A percentile compares a stretch with the other conserved stretches of the same genome.
These are phyloP conservation scores for Syzygium aqueum DNA, from an alignment of 345 rosid species.

Conservation along the genomic window DNA sequence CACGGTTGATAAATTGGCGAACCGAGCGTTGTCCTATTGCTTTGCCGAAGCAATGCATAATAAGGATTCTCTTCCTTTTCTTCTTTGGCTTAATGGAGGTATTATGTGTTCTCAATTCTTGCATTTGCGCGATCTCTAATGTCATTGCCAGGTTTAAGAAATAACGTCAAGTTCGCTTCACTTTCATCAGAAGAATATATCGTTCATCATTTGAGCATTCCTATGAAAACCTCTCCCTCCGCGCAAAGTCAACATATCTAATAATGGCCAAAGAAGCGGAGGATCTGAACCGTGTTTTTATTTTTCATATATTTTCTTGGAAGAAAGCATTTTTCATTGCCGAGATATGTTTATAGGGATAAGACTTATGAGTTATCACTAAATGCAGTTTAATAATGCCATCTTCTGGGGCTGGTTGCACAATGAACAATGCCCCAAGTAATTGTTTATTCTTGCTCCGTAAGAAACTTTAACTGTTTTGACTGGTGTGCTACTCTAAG, in stretches of 20 bases:
- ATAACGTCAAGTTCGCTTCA: neutral
- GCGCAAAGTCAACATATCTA: neutral
- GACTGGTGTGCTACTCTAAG: neutral
- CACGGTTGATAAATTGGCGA: neutral
- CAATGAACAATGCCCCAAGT: neutral
- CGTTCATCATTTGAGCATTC: neutral
- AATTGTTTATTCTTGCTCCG: neutral
- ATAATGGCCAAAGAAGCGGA: neutral
- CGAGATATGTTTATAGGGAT: neutral
- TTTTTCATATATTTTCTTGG: neutral
- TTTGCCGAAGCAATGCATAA: neutral
- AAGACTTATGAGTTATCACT: neutral
- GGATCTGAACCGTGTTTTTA: neutral
- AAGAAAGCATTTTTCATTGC: neutral
- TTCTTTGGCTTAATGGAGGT: constrained; percentile 15
- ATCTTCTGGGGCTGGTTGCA: neutral
- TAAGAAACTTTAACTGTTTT: neutral
- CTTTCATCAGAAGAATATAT: neutral
- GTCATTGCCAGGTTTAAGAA: neutral
- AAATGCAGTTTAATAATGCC: neutral
- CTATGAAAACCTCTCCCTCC: neutral
- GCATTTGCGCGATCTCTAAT: neutral
- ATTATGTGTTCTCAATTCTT: neutral
- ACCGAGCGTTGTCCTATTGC: constrained; percentile 4
- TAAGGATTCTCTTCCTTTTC: constrained; percentile 2